These are phyloP conservation scores for Trichoderma asperellum DNA, from an alignment of 2,329 filamentous ascomycete species.

Conservation along the genomic window DNA sequence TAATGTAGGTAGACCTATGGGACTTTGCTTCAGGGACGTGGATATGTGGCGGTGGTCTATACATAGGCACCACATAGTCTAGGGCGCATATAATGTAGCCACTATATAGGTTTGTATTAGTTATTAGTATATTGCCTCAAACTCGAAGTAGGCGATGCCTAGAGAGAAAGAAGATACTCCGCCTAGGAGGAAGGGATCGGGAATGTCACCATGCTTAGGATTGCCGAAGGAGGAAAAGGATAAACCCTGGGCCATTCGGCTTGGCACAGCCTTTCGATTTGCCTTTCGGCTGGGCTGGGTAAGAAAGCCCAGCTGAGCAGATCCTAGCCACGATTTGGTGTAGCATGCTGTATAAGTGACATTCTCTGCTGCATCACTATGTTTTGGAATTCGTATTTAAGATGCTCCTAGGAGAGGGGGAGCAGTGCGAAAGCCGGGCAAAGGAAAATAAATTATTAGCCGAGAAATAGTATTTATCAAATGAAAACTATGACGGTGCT, in stretches of 20 bases:
- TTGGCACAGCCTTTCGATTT: constrained; percentile 12
- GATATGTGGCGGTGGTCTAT: constrained; percentile 7
- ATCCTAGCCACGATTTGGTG: constrained; percentile 4
- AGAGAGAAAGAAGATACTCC: background rate
- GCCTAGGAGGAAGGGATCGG: background rate
- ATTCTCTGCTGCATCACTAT: background rate
- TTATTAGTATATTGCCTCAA: background rate
- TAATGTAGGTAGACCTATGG: no score
- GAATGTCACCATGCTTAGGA: background rate
- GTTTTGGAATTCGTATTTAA: constrained; percentile 9
- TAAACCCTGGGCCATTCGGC: background rate
- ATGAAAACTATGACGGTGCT: background rate
- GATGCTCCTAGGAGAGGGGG: constrained; percentile 1
- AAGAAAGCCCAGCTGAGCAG: constrained; percentile 11
- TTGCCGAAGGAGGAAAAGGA: background rate
- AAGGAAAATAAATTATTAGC: background rate
- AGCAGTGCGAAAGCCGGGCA: constrained; percentile 5
- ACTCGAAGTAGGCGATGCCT: background rate
- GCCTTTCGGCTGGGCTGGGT: background rate
- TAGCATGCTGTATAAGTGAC: constrained; percentile 20
- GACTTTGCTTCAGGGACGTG: background rate
- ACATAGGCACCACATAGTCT: background rate
- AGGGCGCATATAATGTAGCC: background rate
- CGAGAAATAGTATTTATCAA: constrained; percentile 1
- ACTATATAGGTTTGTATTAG: background rate